Conservation (phyloP, 129 eudicot species). For the Logfia minima region DNA sequence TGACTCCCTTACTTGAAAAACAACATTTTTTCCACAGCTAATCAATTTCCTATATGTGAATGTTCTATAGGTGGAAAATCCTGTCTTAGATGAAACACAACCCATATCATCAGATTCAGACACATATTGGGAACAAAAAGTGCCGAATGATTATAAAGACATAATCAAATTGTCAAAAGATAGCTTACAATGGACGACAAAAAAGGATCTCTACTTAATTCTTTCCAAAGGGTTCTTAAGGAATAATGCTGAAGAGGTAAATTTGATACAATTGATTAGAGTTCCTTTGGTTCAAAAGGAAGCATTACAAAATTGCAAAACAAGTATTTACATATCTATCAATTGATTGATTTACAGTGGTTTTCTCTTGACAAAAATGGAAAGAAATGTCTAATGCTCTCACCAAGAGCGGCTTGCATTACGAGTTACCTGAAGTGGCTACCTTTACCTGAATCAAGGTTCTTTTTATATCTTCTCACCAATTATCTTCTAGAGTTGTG, state of each 20-base stretch:
- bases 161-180: conserved; percentile 15
- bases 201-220: conserved; percentile 25
- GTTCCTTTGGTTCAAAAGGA: neutral
- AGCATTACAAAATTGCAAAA: neutral
- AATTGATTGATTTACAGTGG: neutral
- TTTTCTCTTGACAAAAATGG: neutral
- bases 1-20: no score
- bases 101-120: neutral
- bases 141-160: conserved; percentile 9
- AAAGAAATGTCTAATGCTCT: conserved; percentile 21
- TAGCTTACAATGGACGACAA: conserved; percentile 16
- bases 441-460: conserved; percentile 15
- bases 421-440: neutral
- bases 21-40: no score
- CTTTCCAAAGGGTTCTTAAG: conserved; percentile 25
- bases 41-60: no score
- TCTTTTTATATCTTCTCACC: neutral
- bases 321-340: neutral
- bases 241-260: neutral
- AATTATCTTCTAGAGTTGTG: neutral
- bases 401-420: neutral
- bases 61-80: no score
- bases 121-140: conserved; percentile 2
- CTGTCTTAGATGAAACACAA: no score
- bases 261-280: neutral